Conservation (phyloP, 2,329 filamentous ascomycete species). For the Diplocarpon rosae region DNA sequence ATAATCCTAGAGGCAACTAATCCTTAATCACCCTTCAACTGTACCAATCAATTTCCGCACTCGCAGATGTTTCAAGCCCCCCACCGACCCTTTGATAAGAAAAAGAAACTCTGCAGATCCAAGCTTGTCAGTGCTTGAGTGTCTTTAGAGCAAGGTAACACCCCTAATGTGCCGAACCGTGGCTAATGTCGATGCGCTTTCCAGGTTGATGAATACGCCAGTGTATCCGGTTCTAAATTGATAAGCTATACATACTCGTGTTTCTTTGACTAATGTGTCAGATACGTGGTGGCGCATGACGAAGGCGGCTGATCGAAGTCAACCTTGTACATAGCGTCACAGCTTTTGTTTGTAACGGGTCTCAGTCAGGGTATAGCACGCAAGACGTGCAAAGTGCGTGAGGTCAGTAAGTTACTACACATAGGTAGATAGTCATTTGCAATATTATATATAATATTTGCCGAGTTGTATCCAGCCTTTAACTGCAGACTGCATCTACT, state of each 20-base stretch:
- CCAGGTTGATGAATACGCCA: neutral
- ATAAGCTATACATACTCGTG: neutral
- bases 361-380: no score
- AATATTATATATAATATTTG: no score
- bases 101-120: neutral
- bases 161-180: slow-evolving; percentile 2
- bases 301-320: no score
- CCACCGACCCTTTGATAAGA: neutral
- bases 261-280: neutral
- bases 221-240: neutral
- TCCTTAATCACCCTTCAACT: slow-evolving; percentile 13
- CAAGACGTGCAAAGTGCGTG: no score
- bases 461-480: no score
- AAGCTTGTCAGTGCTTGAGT: slow-evolving; percentile 1
- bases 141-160: slow-evolving; percentile 5
- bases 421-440: no score
- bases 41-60: neutral
- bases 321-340: no score
- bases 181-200: slow-evolving; percentile 3
- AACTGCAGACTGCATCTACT: no score
- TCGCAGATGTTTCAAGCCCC: neutral
- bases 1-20: slow-evolving; percentile 19
- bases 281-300: no score
- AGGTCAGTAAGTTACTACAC: no score
- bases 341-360: no score